Evolutionary conservation across 345 rosid genomes (phyloP), one percentile per base, ranked within the genome.

Genomic region (sweet orange (Citrus sinensis)): DNA sequence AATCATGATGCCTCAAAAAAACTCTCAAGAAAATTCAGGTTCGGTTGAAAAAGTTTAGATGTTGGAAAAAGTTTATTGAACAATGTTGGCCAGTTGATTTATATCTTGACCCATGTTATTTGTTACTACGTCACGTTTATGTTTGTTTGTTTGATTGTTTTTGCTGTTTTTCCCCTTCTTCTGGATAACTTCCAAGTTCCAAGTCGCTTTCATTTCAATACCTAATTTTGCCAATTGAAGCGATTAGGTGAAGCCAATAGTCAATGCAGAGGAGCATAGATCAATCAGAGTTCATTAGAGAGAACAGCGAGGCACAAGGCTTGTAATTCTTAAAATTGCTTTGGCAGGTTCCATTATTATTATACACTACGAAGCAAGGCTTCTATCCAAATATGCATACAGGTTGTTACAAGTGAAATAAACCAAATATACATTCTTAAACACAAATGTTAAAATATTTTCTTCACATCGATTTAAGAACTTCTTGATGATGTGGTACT

Each of bases 361-460:
- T 46, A 13, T 13, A 40, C 71, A 87, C 24, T 34, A 35, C 20
- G 42, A 65, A 65, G 69, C 40, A 30, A 64, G 4, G 80, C 87
- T 77, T 63, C 72, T 17, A 68, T 14, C 58, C 78, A 83, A 77
- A 14, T 84, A 49, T 0, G 61, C 83, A 62, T 24, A 39, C 20
- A 39, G 42, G 34, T 24, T n/a, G 71, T 68, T 39, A 11, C 55
- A 6, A 24, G 32, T 11, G 71, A 39, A 39, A 67, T 8, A 54
- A 62, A 27, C 14, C 1, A 11, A 27, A 49, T 70, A 70, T 4
- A 6, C 6, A 24, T 24, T n/a, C 61, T 22, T 56, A 49, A 72
- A 70, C 73, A 46, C 35, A 49, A 6, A 6, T 37, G 8, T 39
- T 37, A 25, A 73, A 27, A 61, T 60, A 74, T 29, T 61, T n/a